A percentile compares a stretch with the other conserved stretches of the same genome.
phyloP scores from a whole-genome alignment of 768 basidiomycete species.

The Exidia glandulosa region DNA sequence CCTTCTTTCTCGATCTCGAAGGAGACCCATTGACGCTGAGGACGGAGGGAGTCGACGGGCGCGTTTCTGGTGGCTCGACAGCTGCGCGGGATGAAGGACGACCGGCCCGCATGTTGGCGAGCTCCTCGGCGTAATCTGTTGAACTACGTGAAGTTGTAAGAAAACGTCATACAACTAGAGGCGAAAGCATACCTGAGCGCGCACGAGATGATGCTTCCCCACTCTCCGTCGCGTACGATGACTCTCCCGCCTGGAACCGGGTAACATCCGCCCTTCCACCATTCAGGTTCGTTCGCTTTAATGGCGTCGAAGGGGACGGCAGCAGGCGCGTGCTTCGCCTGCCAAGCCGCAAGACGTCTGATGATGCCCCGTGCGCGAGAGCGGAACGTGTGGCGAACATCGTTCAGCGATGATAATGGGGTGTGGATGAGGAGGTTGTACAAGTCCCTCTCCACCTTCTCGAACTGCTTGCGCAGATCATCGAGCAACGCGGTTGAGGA shows the following conservation, averaged over 20 bases:
- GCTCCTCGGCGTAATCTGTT: slow-evolving; percentile 40
- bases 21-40: slow-evolving; percentile 9
- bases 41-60: slow-evolving; percentile 3
- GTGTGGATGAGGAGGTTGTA: slow-evolving; percentile 44
- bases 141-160: slow-evolving; percentile 35
- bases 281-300: slow-evolving; percentile 40
- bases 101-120: slow-evolving; percentile 18
- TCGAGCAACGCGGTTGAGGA: slow-evolving; percentile 30
- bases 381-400: slow-evolving; percentile 49
- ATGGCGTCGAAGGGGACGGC: slow-evolving; percentile 10
- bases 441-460: slow-evolving; percentile 45
- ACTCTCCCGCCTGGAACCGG: slow-evolving; percentile 56
- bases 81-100: not conserved
- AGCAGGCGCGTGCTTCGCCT: slow-evolving; percentile 44
- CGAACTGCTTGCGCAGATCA: slow-evolving; percentile 44
- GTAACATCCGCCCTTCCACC: slow-evolving; percentile 55
- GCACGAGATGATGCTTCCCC: slow-evolving; percentile 72
- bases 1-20: slow-evolving; percentile 14
- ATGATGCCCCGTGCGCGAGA: slow-evolving; percentile 41
- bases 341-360: slow-evolving; percentile 49
- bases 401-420: slow-evolving; percentile 38
- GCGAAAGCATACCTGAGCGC: slow-evolving; percentile 44
- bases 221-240: slow-evolving; percentile 58
- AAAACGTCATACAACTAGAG: slow-evolving; percentile 1
- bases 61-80: slow-evolving; percentile 1